Evolutionary conservation across 2,329 filamentous ascomycete genomes (phyloP), one percentile per base, ranked within the genome.

Genomic region (Talaromyces islandicus): DNA sequence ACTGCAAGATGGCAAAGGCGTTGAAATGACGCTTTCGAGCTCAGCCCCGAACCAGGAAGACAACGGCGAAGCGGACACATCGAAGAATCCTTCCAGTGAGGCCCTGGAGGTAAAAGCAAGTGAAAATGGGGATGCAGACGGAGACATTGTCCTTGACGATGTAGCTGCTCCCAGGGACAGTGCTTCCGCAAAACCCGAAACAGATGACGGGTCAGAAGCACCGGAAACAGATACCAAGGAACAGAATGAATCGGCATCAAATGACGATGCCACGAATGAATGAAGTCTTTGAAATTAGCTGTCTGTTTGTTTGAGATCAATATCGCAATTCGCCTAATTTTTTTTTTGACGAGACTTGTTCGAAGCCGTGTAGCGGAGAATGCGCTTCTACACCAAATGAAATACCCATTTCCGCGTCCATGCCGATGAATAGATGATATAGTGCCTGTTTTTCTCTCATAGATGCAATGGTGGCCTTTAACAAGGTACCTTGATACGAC

Each of bases 1-100:
- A 0, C 87, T 90, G 10, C 92, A 90, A 74, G 77, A 75, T 58
- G 78, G 78, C n/a, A 75, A 75, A 60, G 76, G 76, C 2, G 69
- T 79, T n/a, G 69, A 78, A 61, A 71, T 79, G 71, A 69, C 67
- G 3, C 71, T 79, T 29, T 35, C 57, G 19, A 55, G 62, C 27
- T 27, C 41, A 0, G 53, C 52, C 10, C 61, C 63, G n/a, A 30
- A 60, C 41, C 56, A 54, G n/a, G 51, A 48, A 19, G 55, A 35
- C 11, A 46, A 52, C 14, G 30, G 57, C 29, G 62, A 60, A 25
- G 63, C 62, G 50, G 58, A 62, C 25, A 19, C 38, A 43, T 55
- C 59, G 27, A 14, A 14, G 59, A 29, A 61, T 32, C 11, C 63
- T 64, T 54, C 25, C 48, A 51, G 59, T 57, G 35, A 30, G 64